Percentiles rank a stretch among this genome's conserved stretches.
Evolutionary conservation across 768 basidiomycete genomes (phyloP).

Genomic region (Kwoniella sp.): DNA sequence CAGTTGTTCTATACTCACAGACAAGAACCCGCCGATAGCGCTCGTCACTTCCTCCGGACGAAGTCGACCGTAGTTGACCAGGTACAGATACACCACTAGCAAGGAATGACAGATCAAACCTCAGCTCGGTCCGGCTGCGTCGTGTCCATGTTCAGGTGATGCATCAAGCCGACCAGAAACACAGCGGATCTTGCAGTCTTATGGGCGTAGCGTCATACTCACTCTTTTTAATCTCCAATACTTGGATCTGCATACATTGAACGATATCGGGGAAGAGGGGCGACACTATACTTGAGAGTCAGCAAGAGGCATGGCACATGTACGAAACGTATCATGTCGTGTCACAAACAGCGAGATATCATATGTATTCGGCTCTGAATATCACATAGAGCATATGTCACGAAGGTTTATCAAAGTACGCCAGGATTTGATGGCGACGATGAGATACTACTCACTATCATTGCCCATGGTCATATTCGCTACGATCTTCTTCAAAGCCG

Average conservation of each 20-base stretch:
- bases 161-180: too few species aligned
- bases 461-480: constrained; percentile 99
- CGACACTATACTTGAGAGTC: constrained; percentile 89
- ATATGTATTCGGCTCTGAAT: too few species aligned
- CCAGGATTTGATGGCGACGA: too few species aligned
- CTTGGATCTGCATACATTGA: constrained; percentile 88
- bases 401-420: too few species aligned
- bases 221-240: constrained; percentile 99
- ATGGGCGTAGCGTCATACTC: constrained; percentile 52
- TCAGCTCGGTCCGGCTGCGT: too few species aligned
- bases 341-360: too few species aligned
- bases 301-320: too few species aligned
- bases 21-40: constrained; percentile 86
- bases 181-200: too few species aligned
- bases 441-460: constrained; percentile 94
- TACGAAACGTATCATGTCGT: too few species aligned
- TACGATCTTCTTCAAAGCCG: constrained; percentile 91
- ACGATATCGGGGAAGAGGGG: constrained; percentile 93
- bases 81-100: constrained; percentile 96
- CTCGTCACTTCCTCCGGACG: constrained; percentile 91
- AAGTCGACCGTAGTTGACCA: constrained; percentile 92
- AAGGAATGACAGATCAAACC: constrained; percentile 6
- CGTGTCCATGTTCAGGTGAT: too few species aligned
- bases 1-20: too few species aligned
- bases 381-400: too few species aligned